Percentiles rank a stretch among this genome's conserved stretches.
Evolutionary conservation across 2,329 filamentous ascomycete species (phyloP).

Genomic region (Verticillium nonalfalfae): DNA sequence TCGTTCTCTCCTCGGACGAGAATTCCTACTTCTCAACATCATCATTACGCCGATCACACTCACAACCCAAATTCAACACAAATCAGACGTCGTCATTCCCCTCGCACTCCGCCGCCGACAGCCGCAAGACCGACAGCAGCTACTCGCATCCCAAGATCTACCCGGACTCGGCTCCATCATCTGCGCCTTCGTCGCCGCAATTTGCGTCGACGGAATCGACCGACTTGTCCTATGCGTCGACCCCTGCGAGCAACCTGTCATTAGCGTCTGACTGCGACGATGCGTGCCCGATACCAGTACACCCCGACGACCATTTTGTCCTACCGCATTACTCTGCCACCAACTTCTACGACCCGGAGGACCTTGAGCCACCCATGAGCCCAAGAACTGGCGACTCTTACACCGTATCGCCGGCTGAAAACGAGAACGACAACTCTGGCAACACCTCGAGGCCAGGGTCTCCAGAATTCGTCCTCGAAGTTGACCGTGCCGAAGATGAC

Average conservation of each 20-base stretch:
- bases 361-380: constrained; percentile 44
- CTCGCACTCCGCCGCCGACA: constrained; percentile 35
- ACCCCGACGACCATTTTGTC: constrained; percentile 40
- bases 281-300: constrained; percentile 28
- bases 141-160: constrained; percentile 33
- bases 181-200: constrained; percentile 50
- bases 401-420: constrained; percentile 42
- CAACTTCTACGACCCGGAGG: constrained; percentile 40
- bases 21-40: constrained; percentile 48
- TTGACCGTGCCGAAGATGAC: constrained; percentile 69
- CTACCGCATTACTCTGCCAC: constrained; percentile 39
- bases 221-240: constrained; percentile 54
- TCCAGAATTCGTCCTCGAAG: constrained; percentile 32
- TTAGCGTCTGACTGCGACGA: constrained; percentile 52
- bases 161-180: constrained; percentile 43
- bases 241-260: constrained; percentile 57
- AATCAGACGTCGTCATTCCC: constrained; percentile 31
- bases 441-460: constrained; percentile 51
- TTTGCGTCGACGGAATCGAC: constrained; percentile 46
- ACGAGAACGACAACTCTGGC: constrained; percentile 40
- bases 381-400: constrained; percentile 44
- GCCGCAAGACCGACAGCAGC: constrained; percentile 40
- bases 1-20: constrained; percentile 52
- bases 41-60: constrained; percentile 52
- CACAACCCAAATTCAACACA: constrained; percentile 49